Evolutionary conservation across 768 basidiomycete genomes (phyloP), one percentile per base, ranked within the genome.

Genomic region (Podaxis carcinomalis): DNA sequence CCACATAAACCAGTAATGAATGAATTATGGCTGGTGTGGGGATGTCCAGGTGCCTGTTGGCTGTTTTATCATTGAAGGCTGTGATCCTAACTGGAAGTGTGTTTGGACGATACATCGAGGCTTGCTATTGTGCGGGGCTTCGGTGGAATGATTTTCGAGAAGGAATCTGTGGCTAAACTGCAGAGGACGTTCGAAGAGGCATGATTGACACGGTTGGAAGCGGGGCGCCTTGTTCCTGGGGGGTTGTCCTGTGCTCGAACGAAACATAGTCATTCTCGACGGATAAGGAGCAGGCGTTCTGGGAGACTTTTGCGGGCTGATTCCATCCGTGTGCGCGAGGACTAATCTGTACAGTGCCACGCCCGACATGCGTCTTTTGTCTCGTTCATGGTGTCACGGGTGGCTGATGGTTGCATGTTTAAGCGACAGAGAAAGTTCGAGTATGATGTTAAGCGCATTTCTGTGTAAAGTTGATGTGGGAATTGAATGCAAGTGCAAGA

Each of bases 231-330:
- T 11, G 78, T 94, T n/a, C 79, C 93, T 2, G 91, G 83, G 23
- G 92, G 94, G 68, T 94, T 87, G 84, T 90, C 88, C n/a, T 90
- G 87, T 21, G 88, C 88, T 0, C 74, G 93, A 63, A 86, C 89
- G 56, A 81, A 83, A 2, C 66, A 82, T 66, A 88, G 16, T 69
- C 79, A 5, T 70, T 70, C 7, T 84, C 83, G 61, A 37, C 65
- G 2, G 74, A 88, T 66, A 74, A 77, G 13, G 71, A 73, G 25
- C 70, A 68, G 4, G 80, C 83, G 16, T 7, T 32, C 74, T 78
- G 32, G 74, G 70, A 56, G 69, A 77, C 3, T 89, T 89, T 65
- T 66, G 73, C 73, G 1, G 79, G 75, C 2, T 88, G 90, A 65
- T 77, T 86, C 76, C 76, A 80, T 21, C 78, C 9, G 2, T 79